phyloP scores from a whole-genome alignment of 2,329 filamentous ascomycete species.

The Phialocephala sp. region DNA sequence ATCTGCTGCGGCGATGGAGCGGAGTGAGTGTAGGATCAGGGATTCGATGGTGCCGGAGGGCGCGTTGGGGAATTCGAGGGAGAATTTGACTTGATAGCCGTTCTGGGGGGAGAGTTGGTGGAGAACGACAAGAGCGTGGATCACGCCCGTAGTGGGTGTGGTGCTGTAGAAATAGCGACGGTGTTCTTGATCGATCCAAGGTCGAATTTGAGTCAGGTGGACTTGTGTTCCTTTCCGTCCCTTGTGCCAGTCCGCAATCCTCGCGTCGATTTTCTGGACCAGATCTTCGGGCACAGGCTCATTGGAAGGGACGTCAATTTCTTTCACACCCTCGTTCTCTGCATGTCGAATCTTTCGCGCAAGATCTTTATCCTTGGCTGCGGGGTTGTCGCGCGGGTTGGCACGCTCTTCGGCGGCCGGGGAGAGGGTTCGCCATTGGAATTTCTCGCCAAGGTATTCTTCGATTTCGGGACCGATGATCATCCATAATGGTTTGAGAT shows the following conservation, averaged over 20 bases:
- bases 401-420: constrained; percentile 90
- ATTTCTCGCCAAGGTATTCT: constrained; percentile 77
- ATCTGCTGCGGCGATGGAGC: constrained; percentile 55
- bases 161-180: constrained; percentile 85
- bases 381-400: constrained; percentile 71
- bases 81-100: constrained; percentile 95
- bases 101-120: constrained; percentile 80
- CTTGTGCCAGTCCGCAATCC: constrained; percentile 79
- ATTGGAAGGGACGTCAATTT: constrained; percentile 73
- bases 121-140: constrained; percentile 80
- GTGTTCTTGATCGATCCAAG: constrained; percentile 84
- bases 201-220: constrained; percentile 86
- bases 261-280: constrained; percentile 70
- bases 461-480: constrained; percentile 81
- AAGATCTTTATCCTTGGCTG: constrained; percentile 75
- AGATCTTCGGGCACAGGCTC: constrained; percentile 68
- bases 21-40: constrained; percentile 74
- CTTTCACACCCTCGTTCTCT: constrained; percentile 83
- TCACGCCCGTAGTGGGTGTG: constrained; percentile 68
- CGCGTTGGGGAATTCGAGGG: constrained; percentile 87
- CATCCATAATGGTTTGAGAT: constrained; percentile 85
- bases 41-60: constrained; percentile 89
- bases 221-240: constrained; percentile 85
- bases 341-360: constrained; percentile 83
- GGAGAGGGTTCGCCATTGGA: constrained; percentile 88